phyloP scores from a whole-genome alignment of 192 early-diverging fungal species.

The Coemansia nantahalensis region DNA sequence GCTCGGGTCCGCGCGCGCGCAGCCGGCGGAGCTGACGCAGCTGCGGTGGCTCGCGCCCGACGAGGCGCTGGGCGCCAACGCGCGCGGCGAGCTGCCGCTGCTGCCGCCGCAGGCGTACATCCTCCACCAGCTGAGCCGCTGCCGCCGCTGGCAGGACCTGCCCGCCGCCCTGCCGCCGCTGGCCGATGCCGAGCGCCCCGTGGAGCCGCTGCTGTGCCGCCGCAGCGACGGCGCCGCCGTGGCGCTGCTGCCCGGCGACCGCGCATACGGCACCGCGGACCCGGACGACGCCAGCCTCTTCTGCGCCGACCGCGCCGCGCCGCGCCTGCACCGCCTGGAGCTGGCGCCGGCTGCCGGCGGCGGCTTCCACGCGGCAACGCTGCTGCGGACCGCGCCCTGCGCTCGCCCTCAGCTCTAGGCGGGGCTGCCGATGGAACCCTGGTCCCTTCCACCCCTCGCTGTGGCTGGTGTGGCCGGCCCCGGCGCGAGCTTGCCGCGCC shows the following conservation, averaged over 20 bases:
- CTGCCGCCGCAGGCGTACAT: constrained; percentile 69
- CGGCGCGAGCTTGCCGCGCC: too few relatives aligned
- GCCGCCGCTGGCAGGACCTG: constrained; percentile 53
- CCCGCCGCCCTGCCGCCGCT: not conserved
- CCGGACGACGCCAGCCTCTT: not conserved
- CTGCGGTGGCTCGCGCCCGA: constrained; percentile 70
- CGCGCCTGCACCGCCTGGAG: constrained; percentile 28
- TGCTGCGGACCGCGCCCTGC: not conserved
- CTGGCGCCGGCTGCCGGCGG: constrained; percentile 17
- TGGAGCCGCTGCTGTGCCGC: constrained; percentile 33
- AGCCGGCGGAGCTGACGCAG: constrained; percentile 55
- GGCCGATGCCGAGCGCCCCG: not conserved
- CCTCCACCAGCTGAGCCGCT: constrained; percentile 51
- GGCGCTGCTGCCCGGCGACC: constrained; percentile 45
- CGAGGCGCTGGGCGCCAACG: constrained; percentile 56
- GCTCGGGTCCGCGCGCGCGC: constrained; percentile 6
- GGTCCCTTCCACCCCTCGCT: too few relatives aligned
- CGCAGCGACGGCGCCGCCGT: constrained; percentile 26
- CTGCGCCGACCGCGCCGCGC: not conserved
- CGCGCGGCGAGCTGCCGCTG: constrained; percentile 45
- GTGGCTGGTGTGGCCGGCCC: too few relatives aligned
- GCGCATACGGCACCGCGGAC: constrained; percentile 10
- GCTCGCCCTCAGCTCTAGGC: too few relatives aligned
- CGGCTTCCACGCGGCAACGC: constrained; percentile 22
- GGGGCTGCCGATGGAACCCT: too few relatives aligned